Base-by-base conservation (phyloP, 2,329 filamentous ascomycete species). In the Cytospora schulzeri region DNA sequence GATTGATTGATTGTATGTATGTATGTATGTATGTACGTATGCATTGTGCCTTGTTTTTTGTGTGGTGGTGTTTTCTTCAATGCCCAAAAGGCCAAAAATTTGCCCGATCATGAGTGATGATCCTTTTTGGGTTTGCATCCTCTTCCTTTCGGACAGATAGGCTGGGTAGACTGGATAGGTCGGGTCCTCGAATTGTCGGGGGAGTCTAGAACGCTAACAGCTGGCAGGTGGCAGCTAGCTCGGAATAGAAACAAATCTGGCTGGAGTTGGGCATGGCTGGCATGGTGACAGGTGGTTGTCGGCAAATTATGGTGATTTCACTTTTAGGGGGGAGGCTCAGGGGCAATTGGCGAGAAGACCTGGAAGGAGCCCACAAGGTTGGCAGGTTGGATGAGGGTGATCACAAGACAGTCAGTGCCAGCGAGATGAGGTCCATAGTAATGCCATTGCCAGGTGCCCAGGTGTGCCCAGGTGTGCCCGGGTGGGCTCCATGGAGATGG, bases 281-380 rank as follows among this genome's bases (percentile, higher is more conserved):
- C n/a, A 58, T 51, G 51, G 51, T 60, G 57, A 60, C 45, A 55
- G 12, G 12, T 15, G 65, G 65, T 45, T 52, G 54, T 48, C 61
- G 51, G 65, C 51, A 67, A 67, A 67, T 67, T 67, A 51, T 65
- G 57, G 62, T 67, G 65, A 65, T 65, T 67, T 67, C 62, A 63
- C 29, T 65, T 65, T 62, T 58, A 62, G 65, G 65, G 59, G n/a
- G 57, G 45, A 54, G 62, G 24, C 24, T 57, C 54, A 56, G 58
- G 65, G 64, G 64, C 35, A 57, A 57, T 57, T 55, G 64, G 64
- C 52, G 59, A 61, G 50, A 54, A 55, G 58, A 64, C 61, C 64
- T 48, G 45, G n/a, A 22, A n/a, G 12, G 45, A 24, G 45, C 45
- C 22, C n/a, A 48, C 45, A 57, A 55, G 62, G 58, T 45, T 50